Percentiles rank a stretch among this genome's conserved stretches.
These are phyloP conservation scores for Talaromyces stipitatus DNA, from an alignment of 495 filamentous ascomycete genomes.

Conservation along the genomic window DNA sequence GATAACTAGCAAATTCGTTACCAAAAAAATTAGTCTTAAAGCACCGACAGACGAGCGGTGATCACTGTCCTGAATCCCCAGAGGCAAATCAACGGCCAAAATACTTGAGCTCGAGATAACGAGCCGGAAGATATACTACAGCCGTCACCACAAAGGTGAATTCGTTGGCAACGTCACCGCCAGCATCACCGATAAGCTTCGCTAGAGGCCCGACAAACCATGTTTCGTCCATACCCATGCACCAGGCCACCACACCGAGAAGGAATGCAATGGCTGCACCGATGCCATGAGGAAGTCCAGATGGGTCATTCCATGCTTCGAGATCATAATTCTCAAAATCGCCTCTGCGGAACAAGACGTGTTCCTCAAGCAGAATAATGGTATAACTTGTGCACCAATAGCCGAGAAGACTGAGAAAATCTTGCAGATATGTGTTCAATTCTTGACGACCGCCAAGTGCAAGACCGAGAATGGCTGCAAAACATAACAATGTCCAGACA, in stretches of 20 bases:
- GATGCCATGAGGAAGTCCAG: slow-evolving; percentile 22
- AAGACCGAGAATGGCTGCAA: slow-evolving; percentile 29
- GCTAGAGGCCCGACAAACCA: slow-evolving; percentile 42
- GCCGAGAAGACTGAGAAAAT: slow-evolving; percentile 51
- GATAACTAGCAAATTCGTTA: no score
- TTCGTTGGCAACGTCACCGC: slow-evolving; percentile 52
- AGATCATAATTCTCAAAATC: slow-evolving; percentile 34
- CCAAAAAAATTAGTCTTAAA: no score
- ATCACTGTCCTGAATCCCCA: background rate
- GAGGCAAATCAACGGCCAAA: slow-evolving; percentile 4
- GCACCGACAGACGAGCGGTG: background rate
- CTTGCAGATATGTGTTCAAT: slow-evolving; percentile 32
- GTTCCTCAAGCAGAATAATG: slow-evolving; percentile 51
- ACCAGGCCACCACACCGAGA: slow-evolving; percentile 26
- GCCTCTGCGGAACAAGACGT: slow-evolving; percentile 49
- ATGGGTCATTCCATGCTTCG: slow-evolving; percentile 25
- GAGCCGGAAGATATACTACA: slow-evolving; percentile 26
- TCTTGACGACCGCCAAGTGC: slow-evolving; percentile 33
- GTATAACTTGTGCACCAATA: slow-evolving; percentile 55
- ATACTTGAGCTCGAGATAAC: slow-evolving; percentile 30
- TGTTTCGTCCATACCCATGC: slow-evolving; percentile 32
- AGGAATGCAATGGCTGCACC: slow-evolving; percentile 24
- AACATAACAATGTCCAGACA: slow-evolving; percentile 34
- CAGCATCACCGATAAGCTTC: slow-evolving; percentile 33
- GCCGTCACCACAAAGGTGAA: slow-evolving; percentile 42